Evolutionary conservation across 768 basidiomycete species (phyloP).

Genomic region (Suillus tomentosus): DNA sequence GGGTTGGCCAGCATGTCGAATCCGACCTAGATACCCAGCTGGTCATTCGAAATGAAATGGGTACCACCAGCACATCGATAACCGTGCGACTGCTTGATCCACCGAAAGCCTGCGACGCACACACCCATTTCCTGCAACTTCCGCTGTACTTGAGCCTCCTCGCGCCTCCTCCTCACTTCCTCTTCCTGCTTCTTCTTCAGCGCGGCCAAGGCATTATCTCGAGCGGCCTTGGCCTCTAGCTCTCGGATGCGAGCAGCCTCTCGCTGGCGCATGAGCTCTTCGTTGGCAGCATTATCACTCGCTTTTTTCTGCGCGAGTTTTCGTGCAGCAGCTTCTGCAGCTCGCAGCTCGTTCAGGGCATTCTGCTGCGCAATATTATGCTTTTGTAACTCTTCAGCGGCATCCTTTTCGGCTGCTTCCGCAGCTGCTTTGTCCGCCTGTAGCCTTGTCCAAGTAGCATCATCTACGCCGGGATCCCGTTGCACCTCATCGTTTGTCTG

Average conservation of each 20-base stretch:
- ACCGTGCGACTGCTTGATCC: slow-evolving; percentile 40
- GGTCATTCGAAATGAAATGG: slow-evolving; percentile 37
- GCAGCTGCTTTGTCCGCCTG: slow-evolving; percentile 38
- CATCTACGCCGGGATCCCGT: slow-evolving; percentile 56
- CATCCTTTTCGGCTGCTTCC: slow-evolving; percentile 22
- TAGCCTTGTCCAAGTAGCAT: slow-evolving; percentile 53
- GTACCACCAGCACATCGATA: slow-evolving; percentile 44
- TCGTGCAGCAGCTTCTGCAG: slow-evolving; percentile 15
- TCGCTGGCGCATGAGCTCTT: slow-evolving; percentile 56
- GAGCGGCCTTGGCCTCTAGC: slow-evolving; percentile 23
- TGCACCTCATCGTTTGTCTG: slow-evolving; percentile 4
- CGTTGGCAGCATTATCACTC: slow-evolving; percentile 54
- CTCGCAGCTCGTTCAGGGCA: slow-evolving; percentile 19
- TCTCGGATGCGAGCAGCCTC: slow-evolving; percentile 29
- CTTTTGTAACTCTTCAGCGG: slow-evolving; percentile 21
- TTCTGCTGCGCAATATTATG: slow-evolving; percentile 22
- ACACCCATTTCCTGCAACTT: slow-evolving; percentile 49
- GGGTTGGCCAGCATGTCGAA: not conserved
- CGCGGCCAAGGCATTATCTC: slow-evolving; percentile 27
- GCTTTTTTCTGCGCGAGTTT: slow-evolving; percentile 20
- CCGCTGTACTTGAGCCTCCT: slow-evolving; percentile 37
- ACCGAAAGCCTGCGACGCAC: slow-evolving; percentile 43
- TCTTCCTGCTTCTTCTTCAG: slow-evolving; percentile 36
- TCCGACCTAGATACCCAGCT: slow-evolving; percentile 23
- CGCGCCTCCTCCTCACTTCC: slow-evolving; percentile 36